phyloP scores from a whole-genome alignment of 805 yeast species.

The Teunomyces aglyptinius region DNA sequence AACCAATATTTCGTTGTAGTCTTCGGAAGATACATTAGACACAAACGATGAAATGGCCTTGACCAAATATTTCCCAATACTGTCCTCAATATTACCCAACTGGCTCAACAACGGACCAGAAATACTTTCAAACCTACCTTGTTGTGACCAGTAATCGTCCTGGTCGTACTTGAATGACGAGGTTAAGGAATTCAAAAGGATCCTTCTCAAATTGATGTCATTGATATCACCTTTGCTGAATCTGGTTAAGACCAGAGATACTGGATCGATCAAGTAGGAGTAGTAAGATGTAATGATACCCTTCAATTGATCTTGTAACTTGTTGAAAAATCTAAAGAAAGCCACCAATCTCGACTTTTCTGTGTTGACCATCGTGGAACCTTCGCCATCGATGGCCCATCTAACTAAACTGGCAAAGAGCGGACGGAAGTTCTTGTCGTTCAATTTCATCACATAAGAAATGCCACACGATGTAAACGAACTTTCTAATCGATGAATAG shows the following conservation, averaged over 20 bases:
- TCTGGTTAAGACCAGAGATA: constrained; percentile 52
- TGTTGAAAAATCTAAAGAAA: constrained; percentile 83
- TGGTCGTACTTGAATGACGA: constrained; percentile 85
- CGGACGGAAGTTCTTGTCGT: constrained; percentile 92
- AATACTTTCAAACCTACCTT: constrained; percentile 75
- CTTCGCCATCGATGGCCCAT: constrained; percentile 92
- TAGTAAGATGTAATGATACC: constrained; percentile 86
- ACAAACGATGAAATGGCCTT: constrained; percentile 78
- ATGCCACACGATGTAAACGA: constrained; percentile 72
- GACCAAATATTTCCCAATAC: constrained; percentile 76
- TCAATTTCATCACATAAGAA: constrained; percentile 79
- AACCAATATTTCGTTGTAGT: constrained; percentile 66
- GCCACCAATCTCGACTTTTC: constrained; percentile 62
- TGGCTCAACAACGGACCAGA: constrained; percentile 64
- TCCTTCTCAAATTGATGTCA: constrained; percentile 61
- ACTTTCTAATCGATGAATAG: constrained; percentile 78
- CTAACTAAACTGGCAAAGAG: constrained; percentile 79
- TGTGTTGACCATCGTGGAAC: constrained; percentile 46
- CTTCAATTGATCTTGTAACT: constrained; percentile 77
- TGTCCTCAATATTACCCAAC: constrained; percentile 63
- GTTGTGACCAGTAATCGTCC: constrained; percentile 93
- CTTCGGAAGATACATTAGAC: constrained; percentile 61
- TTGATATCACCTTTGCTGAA: constrained; percentile 42
- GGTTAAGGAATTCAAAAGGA: constrained; percentile 68
- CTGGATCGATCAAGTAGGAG: constrained; percentile 81